A percentile compares a stretch with the other conserved stretches of the same genome.
phyloP scores from a whole-genome alignment of 306 rosid species.

The Amphicarpaea edgeworthii region DNA sequence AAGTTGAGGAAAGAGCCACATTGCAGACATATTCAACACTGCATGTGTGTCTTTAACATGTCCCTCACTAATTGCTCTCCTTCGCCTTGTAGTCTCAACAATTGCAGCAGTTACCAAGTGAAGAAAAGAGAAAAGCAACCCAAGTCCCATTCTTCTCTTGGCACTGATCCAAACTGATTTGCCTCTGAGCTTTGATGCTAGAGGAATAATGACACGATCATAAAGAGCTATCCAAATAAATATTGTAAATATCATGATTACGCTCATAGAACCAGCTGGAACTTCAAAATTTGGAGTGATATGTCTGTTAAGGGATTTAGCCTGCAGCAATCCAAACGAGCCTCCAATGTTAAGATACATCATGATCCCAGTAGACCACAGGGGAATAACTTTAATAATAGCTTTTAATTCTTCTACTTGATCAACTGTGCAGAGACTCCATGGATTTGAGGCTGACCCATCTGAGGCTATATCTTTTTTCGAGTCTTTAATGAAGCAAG shows the following conservation, averaged over 20 bases:
- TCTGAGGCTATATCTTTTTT: constrained; percentile 57
- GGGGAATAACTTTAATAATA: constrained; percentile 64
- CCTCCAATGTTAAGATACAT: constrained; percentile 54
- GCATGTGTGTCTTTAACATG: constrained; percentile 37
- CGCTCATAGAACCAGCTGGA: constrained; percentile 64
- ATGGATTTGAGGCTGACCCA: constrained; percentile 65
- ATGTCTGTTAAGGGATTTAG: constrained; percentile 64
- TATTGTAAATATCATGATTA: constrained; percentile 50
- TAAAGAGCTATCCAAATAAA: constrained; percentile 61
- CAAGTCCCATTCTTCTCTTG: constrained; percentile 68
- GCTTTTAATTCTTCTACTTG: constrained; percentile 77
- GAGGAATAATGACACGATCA: constrained; percentile 61
- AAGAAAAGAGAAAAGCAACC: constrained; percentile 54
- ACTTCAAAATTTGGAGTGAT: constrained; percentile 58
- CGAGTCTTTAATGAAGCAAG: constrained; percentile 57
- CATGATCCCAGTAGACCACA: constrained; percentile 67
- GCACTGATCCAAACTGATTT: constrained; percentile 56
- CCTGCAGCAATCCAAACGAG: constrained; percentile 71
- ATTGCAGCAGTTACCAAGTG: constrained; percentile 55
- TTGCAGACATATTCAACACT: constrained; percentile 67
- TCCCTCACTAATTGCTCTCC: constrained; percentile 55
- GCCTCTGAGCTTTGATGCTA: constrained; percentile 66
- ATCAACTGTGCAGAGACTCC: constrained; percentile 70
- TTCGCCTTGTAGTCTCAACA: constrained; percentile 58
- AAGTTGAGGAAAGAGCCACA: constrained; percentile 73